Percentiles rank a stretch among this genome's conserved stretches.
phyloP scores from a whole-genome alignment of 495 filamentous ascomycete genomes.

The Tuber magnatum region DNA sequence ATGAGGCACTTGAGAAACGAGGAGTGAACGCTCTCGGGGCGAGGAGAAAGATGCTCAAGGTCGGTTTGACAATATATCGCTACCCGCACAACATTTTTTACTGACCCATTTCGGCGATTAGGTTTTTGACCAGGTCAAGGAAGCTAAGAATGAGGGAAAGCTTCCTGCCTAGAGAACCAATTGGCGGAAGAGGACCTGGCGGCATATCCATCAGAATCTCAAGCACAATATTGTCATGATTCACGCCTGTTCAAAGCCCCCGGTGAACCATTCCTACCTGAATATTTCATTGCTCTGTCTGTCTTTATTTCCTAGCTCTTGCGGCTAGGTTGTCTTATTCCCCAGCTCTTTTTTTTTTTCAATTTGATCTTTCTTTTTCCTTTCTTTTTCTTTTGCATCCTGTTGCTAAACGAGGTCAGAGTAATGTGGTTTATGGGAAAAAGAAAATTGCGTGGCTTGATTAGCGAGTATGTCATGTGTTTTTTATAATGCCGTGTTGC shows the following conservation, averaged over 20 bases:
- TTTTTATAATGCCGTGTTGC: neutral
- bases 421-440: constrained; percentile 2
- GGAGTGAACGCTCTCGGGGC: constrained; percentile 94
- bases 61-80: constrained; percentile 41
- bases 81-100: neutral
- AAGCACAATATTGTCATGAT: neutral
- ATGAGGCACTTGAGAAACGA: constrained; percentile 84
- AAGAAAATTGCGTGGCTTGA: neutral
- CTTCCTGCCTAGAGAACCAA: constrained; percentile 14
- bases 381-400: neutral
- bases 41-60: constrained; percentile 96
- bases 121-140: constrained; percentile 92
- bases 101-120: constrained; percentile 33
- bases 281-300: neutral
- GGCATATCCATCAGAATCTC: constrained; percentile 3
- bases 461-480: constrained; percentile 3
- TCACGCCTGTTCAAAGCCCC: neutral
- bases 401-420: neutral
- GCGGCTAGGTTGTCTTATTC: neutral
- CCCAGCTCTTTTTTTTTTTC: neutral
- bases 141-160: constrained; percentile 45
- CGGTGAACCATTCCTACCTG: neutral
- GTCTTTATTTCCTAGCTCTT: neutral
- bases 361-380: neutral
- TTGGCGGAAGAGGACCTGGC: neutral